Evolutionary conservation across 2,329 filamentous ascomycete genomes (phyloP).

Genomic region (Bisporella sp.): DNA sequence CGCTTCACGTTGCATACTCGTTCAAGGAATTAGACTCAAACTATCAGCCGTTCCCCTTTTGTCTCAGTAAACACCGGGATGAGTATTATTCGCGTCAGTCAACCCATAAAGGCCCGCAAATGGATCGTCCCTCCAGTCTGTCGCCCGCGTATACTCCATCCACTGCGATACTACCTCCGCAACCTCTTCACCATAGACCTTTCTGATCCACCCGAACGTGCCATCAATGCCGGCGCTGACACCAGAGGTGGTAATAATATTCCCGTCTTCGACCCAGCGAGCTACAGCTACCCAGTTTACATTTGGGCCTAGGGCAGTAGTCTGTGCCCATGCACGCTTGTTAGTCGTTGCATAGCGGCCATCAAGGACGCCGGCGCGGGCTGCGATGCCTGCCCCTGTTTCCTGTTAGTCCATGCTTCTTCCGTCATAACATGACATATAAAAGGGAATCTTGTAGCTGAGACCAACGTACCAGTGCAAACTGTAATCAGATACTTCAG

Average conservation of each 20-base stretch:
- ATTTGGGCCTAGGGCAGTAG: constrained; percentile 38
- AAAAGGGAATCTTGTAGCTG: background rate
- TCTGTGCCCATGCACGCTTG: constrained; percentile 47
- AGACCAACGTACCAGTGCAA: constrained; percentile 47
- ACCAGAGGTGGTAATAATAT: constrained; percentile 60
- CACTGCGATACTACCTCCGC: constrained; percentile 16
- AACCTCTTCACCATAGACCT: constrained; percentile 44
- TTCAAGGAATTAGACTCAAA: too few species aligned
- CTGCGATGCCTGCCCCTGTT: constrained; percentile 41
- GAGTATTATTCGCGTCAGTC: background rate
- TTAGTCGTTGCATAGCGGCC: constrained; percentile 59
- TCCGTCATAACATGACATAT: background rate
- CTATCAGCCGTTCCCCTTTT: too few species aligned
- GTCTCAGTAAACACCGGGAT: too few species aligned
- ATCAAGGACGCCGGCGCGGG: constrained; percentile 52
- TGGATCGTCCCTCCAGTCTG: constrained; percentile 35
- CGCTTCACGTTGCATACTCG: too few species aligned
- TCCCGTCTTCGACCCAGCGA: constrained; percentile 58
- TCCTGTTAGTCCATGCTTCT: too few species aligned
- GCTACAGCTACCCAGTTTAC: constrained; percentile 56
- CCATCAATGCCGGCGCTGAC: constrained; percentile 57
- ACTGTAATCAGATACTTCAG: constrained; percentile 51
- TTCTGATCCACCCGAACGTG: constrained; percentile 48
- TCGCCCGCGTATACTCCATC: constrained; percentile 1
- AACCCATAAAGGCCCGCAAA: constrained; percentile 36